Base-by-base conservation (phyloP, 2,329 filamentous ascomycete genomes). In the Tolypocladium amazonense region DNA sequence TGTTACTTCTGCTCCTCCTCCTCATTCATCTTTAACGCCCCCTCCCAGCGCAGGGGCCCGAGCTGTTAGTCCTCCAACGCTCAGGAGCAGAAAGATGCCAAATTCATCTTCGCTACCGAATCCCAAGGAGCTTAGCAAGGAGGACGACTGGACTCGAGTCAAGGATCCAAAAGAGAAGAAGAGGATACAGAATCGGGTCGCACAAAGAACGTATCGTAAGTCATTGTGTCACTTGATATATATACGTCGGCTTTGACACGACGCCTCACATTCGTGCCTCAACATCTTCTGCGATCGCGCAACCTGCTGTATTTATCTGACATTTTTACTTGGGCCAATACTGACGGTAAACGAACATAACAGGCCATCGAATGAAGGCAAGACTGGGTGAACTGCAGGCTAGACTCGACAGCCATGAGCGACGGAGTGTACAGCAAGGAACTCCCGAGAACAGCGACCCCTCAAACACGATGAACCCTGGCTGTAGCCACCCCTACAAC, bases 131-230 rank as follows among this genome's bases (percentile, higher is more conserved):
- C 60, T 67, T 5, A 59, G 60, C 12, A 59, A 63, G n/a, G 68
- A 68, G 54, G 68, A 70, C 53, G 68, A 70, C 62, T 70, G 68
- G 68, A 70, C 68, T 2, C 63, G 64, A 4, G 67, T 69, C 53
- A 65, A 67, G 37, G 67, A 70, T 35, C 68, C 66, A 57, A 68
- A 66, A 58, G 65, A 69, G 60, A 71, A 71, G 65, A 71, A 71
- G 64, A 65, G 68, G 41, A 70, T 71, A 6, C 69, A 71, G 59
- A 71, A 71, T 56, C 60, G 69, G 15, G 68, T 71, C 11, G 69
- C 69, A 1, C 69, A 71, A 56, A 63, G 69, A 52, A 68, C 69
- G 38, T 72, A 72, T 53, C 69, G 70, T 72, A 63, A 64, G 69
- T 63, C 15, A 23, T 4, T 33, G 4, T 33, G 18, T 20, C 50